Base-by-base conservation (phyloP, 2,329 filamentous ascomycete species). In the Chrysoporthe cubensis region DNA sequence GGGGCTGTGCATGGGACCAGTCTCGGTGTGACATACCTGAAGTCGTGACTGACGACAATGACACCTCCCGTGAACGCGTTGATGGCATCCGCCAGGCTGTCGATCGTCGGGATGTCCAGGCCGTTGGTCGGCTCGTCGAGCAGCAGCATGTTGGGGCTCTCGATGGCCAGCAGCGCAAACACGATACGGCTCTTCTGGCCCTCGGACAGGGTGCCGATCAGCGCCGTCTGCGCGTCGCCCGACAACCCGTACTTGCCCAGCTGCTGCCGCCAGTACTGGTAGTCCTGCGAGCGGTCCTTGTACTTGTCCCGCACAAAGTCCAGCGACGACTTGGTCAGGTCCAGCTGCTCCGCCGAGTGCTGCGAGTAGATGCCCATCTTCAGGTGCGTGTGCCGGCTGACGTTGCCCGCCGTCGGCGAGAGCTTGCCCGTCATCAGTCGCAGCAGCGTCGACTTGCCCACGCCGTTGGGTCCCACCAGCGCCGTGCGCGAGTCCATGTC, bases 81-180 rank as follows among this genome's bases (percentile, higher is more conserved):
- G 84, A 99, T 99, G 75, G 96, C 96, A 77, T 99, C 95, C 2
- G 96, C 96, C 83, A 99, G 83, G 82, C 91, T 94, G 85, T 99
- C 96, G 77, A 99, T 99, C 65, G 96, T 98, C 42, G 96, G 94
- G 73, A 99, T 99, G 87, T 99, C 96, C 71, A 99, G 86, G 88
- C 96, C 96, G 90, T 99, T 99, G 79, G 96, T 99, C 80, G 96
- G 96, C 85, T 99, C 96, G 84, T 99, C 96, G 66, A 99, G 89
- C 74, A 99, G 82, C 75, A 99, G 83, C 96, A 99, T 99, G 87
- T 99, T 99, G 74, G 96, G 96, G 40, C 90, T 84, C 75, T 99
- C 96, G 73, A 99, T 97, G 72, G 96, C 96, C 72, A 99, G 85
- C 74, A 99, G 86, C 52, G 96, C 96, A 79, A 99, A 99, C 54